Evolutionary conservation across 2,329 filamentous ascomycete genomes (phyloP), one percentile per base, ranked within the genome.

Genomic region (Zasmidium angulare): DNA sequence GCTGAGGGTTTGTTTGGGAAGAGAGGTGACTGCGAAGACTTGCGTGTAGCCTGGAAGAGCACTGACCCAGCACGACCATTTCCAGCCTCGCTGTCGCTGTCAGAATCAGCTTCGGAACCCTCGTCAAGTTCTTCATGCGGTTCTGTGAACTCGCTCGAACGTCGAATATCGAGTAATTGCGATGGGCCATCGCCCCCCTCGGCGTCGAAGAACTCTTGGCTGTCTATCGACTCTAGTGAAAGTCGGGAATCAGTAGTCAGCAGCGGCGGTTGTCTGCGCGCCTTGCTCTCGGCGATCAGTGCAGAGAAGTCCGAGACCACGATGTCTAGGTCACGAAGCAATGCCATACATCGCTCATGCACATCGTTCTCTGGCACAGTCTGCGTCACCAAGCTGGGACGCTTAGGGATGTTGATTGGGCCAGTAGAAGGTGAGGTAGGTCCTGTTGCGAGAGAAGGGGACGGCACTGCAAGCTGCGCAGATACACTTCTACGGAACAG

Each of bases 121-220:
- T 77, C 79, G 14, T 79, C 77, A 14, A 29, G 81, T 50, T 79
- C 84, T 49, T 86, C 84, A 81, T 11, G 82, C 52, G 86, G 86
- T 19, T 81, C 81, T 62, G 89, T 89, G 53, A 88, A 87, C 52
- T 90, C 89, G 69, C 86, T 90, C 49, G 85, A 86, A 36, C 84
- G 86, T 61, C 86, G 84, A 60, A 97, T 93, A 51, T 87, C 87
- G 63, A 96, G 80, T 9, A 96, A 81, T 56, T 90, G 87, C 7
- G 88, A 86, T 22, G 75, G 74, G 48, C 66, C 51, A 56, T 53
- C 66, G 84, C 84, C 87, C 53, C 86, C 88, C 69, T 89, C 87
- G 1, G 95, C 95, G 73, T 99, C 95, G 68, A 97, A 99, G 76
- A 98, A 99, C 72, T 98, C 93, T 58, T 96, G 90, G 1, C 84